Conservation (phyloP, 805 yeast genomes). For the Candida adriatica region DNA sequence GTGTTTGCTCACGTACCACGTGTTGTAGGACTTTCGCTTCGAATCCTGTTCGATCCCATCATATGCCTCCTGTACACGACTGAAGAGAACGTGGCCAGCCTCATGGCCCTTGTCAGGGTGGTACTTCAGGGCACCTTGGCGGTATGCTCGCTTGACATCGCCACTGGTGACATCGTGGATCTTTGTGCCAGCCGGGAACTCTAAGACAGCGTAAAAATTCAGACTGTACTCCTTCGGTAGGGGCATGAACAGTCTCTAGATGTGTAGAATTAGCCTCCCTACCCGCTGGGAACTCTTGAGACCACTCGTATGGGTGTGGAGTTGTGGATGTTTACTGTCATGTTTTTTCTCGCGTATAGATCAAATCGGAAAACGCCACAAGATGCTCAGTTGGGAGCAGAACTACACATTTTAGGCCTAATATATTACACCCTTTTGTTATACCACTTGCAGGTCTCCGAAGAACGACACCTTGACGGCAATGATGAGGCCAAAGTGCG, state of each 20-base stretch:
- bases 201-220: slow-evolving; percentile 59
- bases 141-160: slow-evolving; percentile 67
- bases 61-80: slow-evolving; percentile 12
- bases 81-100: slow-evolving; percentile 14
- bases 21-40: slow-evolving; percentile 6
- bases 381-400: no score
- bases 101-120: slow-evolving; percentile 72
- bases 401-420: no score
- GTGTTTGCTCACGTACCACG: slow-evolving; percentile 16
- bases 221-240: no score
- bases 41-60: slow-evolving; percentile 8
- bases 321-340: no score
- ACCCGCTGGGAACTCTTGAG: no score
- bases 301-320: no score
- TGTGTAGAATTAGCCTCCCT: no score
- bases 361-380: no score
- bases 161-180: slow-evolving; percentile 26
- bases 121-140: slow-evolving; percentile 57
- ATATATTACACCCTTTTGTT: no score
- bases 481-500: slow-evolving; percentile 53
- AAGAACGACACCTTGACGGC: slow-evolving; percentile 64
- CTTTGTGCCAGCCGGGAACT: slow-evolving; percentile 41
- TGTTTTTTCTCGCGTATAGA: no score
- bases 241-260: no score
- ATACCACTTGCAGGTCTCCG: slow-evolving; percentile 30